A percentile compares a stretch with the other conserved stretches of the same genome.
Evolutionary conservation across 352 stramenopile species (phyloP).

Genomic region (Globisporangium alternatum): DNA sequence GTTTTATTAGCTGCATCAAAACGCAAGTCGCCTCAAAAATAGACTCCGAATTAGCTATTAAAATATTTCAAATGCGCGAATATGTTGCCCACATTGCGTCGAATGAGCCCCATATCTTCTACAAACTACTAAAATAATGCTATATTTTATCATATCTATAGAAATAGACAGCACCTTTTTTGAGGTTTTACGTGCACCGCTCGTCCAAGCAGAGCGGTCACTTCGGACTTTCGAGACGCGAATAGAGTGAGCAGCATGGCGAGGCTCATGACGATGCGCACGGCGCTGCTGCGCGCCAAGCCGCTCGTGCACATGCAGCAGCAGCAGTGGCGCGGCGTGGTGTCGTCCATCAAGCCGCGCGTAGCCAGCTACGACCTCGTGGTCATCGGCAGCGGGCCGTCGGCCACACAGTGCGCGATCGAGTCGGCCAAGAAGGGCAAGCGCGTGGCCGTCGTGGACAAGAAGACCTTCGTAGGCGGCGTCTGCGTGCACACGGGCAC

Average conservation of each 20-base stretch:
- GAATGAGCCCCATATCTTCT: no score
- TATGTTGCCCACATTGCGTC: no score
- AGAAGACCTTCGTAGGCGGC: conserved; percentile 51
- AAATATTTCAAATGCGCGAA: background rate
- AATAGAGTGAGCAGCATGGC: background rate
- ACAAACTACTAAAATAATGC: no score
- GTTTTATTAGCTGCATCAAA: background rate
- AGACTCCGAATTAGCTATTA: background rate
- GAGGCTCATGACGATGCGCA: conserved; percentile 12
- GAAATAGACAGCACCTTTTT: background rate
- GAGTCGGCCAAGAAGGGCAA: conserved; percentile 84
- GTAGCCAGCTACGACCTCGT: conserved; percentile 78
- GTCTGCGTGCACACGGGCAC: conserved; percentile 86
- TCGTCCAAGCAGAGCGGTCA: conserved; percentile 6
- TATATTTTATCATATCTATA: no score
- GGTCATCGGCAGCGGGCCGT: conserved; percentile 84
- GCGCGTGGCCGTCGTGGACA: conserved; percentile 78
- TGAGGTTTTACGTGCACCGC: background rate
- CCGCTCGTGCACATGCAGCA: background rate
- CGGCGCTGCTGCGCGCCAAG: conserved; percentile 8
- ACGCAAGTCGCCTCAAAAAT: background rate
- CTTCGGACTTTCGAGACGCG: background rate
- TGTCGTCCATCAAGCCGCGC: conserved; percentile 30
- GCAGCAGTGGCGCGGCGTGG: conserved; percentile 12
- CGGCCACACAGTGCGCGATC: conserved; percentile 83